Base-by-base conservation (phyloP, 495 filamentous ascomycete species). In the Neurospora discreta region DNA sequence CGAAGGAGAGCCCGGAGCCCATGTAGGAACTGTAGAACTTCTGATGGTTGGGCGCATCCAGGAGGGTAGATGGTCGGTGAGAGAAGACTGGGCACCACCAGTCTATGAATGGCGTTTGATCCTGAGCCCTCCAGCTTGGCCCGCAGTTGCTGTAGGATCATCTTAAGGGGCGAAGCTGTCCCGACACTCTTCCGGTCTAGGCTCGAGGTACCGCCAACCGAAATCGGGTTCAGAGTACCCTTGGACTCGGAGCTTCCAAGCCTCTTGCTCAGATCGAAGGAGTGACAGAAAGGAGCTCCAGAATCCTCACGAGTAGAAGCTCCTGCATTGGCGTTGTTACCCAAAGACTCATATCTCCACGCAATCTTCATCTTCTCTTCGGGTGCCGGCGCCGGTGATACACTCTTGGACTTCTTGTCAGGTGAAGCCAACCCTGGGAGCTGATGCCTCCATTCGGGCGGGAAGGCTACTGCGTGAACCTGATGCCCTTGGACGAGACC, bases 321-420 rank as follows among this genome's bases (percentile, higher is more conserved):
- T 70, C 36, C 88, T 82, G 82, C 88, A 86, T 68, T 69, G n/a
- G 73, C 69, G 5, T 69, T 43, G 43, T 91, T 89, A 30, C 93
- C 91, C 73, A 98, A 79, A 23, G 90, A 87, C 79, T 98, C 94
- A 82, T 99, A 99, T 80, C 95, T 84, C 95, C 95, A 99, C 11
- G 95, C 95, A 80, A 99, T 99, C 83, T 97, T 98, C 95, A 99
- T 99, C 80, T 89, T 91, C 71, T 96, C 93, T 39, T 87, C 85
- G 15, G 78, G 74, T 2, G 80, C 65, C 0, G 76, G 26, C 1
- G 80, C 75, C 23, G 78, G 73, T 72, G 85, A 75, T 78, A 78
- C 74, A 68, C 82, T 75, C 82, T 75, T 85, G 74, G 73, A 75
- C 42, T 79, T 81, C 46, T 82, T 80, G 43, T 79, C 77, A 0